Evolutionary conservation across 768 basidiomycete genomes (phyloP), one percentile per base, ranked within the genome.

Genomic region (Tephrocybe sp.): DNA sequence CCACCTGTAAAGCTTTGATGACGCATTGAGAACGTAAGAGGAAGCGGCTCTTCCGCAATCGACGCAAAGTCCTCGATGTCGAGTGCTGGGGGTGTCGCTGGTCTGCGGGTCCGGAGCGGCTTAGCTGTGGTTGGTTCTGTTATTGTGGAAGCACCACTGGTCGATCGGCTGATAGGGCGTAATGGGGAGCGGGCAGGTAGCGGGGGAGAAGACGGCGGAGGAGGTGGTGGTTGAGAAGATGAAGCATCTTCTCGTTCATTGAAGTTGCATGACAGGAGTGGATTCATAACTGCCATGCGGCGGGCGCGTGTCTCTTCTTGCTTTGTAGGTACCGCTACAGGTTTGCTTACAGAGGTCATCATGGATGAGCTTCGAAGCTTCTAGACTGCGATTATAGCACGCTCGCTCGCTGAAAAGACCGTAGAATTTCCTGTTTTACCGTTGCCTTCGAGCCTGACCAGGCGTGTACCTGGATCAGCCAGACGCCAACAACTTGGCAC

Each of bases 211-310:
- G 64, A 45, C 61, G 67, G 46, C 33, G 55, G 41, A 41, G 59
- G 52, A 41, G 67, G 47, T 37, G 53, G 41, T 44, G 58, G 52
- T 43, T 66, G 64, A 53, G 69, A 61, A 43, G 68, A 62, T 37
- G 58, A 58, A 43, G 63, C 56, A 55, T 65, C 38, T 60, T 54
- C 25, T 15, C 41, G 54, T 45, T 50, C 43, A 32, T 56, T 56
- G 43, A 59, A 50, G 24, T 65, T 66, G 68, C 64, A 70, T 57
- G 66, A 59, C 58, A 60, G 59, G 53, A 68, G 68, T 47, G 67
- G 65, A 61, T 61, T 62, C 54, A 69, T 64, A 49, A 67, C 62
- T 50, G 68, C 67, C 77, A 77, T 72, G 76, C 74, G 77, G 73
- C 62, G 62, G 50, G 72, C 71, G 66, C 70, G 75, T 74, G 75